phyloP scores from a whole-genome alignment of 2,329 filamentous ascomycete genomes.

The Penicillium sp. region DNA sequence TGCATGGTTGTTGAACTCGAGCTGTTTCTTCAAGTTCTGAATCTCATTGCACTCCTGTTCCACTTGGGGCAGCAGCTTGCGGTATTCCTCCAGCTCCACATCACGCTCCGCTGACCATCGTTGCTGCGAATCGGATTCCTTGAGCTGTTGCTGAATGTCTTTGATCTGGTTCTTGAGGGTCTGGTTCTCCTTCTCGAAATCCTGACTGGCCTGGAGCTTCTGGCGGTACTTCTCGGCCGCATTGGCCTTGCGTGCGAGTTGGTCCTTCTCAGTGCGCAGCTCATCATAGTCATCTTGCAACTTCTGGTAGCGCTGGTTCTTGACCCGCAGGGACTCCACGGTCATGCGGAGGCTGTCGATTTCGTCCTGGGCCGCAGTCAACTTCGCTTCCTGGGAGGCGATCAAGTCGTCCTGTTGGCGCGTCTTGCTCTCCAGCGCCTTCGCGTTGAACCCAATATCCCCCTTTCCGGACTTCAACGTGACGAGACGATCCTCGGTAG shows the following conservation, averaged over 20 bases:
- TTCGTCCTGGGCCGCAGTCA: conserved; percentile 54
- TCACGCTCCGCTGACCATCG: conserved; percentile 43
- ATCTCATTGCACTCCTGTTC: conserved; percentile 52
- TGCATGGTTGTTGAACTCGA: conserved; percentile 52
- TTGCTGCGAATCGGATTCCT: conserved; percentile 46
- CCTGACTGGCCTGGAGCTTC: conserved; percentile 51
- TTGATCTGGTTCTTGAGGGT: conserved; percentile 48
- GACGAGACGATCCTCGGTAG: conserved; percentile 53
- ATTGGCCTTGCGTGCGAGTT: conserved; percentile 50
- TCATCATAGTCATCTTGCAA: conserved; percentile 53
- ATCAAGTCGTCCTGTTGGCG: conserved; percentile 70
- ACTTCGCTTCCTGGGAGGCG: conserved; percentile 66
- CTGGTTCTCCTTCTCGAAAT: conserved; percentile 52
- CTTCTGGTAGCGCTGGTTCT: conserved; percentile 48
- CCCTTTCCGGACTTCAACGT: conserved; percentile 52
- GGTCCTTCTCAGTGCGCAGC: conserved; percentile 49
- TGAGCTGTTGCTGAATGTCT: conserved; percentile 50
- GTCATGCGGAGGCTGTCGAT: conserved; percentile 47
- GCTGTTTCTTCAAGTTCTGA: conserved; percentile 49
- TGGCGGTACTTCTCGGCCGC: conserved; percentile 52
- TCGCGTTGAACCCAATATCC: conserved; percentile 49
- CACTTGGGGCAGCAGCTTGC: conserved; percentile 48
- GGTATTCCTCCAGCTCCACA: conserved; percentile 46
- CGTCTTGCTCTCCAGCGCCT: conserved; percentile 52
- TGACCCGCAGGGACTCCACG: conserved; percentile 46